Evolutionary conservation across 139 green algal genomes (phyloP).

Genomic region (Chlorella sorokiniana): DNA sequence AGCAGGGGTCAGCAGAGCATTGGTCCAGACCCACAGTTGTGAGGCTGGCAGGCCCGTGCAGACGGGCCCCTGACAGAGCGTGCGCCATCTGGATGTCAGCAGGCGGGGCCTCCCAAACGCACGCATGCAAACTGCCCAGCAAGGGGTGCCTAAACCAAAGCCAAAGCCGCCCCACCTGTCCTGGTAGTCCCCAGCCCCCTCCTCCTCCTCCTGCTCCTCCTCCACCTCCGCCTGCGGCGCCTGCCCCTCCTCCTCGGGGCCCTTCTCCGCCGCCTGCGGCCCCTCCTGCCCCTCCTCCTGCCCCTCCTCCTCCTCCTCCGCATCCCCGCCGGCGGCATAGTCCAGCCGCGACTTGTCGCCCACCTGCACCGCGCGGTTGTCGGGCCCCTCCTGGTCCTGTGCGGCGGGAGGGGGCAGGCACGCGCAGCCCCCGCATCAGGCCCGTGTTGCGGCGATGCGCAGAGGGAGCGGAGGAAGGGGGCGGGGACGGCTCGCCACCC

Average conservation of each 20-base stretch:
- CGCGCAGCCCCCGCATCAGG: not conserved
- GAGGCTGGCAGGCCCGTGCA: too few species aligned
- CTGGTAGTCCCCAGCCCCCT: conserved; percentile 53
- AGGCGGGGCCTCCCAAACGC: too few species aligned
- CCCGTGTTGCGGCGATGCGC: not conserved
- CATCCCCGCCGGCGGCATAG: conserved; percentile 64
- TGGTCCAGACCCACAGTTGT: too few species aligned
- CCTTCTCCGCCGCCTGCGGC: conserved; percentile 39
- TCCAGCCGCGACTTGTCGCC: conserved; percentile 78
- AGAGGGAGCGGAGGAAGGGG: not conserved
- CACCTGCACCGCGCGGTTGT: conserved; percentile 53
- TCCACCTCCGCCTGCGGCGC: conserved; percentile 12
- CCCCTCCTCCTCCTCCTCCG: conserved; percentile 47
- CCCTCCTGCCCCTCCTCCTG: conserved; percentile 56
- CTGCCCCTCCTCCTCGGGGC: conserved; percentile 50
- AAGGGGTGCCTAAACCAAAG: not conserved
- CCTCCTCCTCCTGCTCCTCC: conserved; percentile 48
- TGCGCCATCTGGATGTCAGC: too few species aligned
- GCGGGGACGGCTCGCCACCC: not conserved
- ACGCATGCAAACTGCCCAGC: too few species aligned
- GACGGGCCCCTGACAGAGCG: too few species aligned
- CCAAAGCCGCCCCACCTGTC: conserved; percentile 37
- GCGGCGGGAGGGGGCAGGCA: not conserved
- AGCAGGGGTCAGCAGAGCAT: not conserved
- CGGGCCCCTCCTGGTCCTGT: conserved; percentile 19